A percentile compares a stretch with the other conserved stretches of the same genome.
These are phyloP conservation scores for Pichia manshurica DNA, from an alignment of 805 yeast species.

Conservation along the genomic window DNA sequence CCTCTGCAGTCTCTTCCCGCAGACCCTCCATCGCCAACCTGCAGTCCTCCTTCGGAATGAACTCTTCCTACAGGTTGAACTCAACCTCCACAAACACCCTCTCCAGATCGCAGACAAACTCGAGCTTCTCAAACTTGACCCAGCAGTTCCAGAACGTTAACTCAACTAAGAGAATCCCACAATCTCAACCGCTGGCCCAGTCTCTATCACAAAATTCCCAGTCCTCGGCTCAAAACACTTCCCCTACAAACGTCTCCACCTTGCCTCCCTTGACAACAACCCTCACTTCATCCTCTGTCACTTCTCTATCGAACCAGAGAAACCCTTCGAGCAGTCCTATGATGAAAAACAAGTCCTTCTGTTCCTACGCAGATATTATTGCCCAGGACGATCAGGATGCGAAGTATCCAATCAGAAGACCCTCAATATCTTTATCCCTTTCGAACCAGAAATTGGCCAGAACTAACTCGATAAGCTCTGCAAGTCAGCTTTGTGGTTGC, in stretches of 20 bases:
- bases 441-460: conserved; percentile 30
- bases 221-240: not conserved
- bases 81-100: conserved; percentile 15
- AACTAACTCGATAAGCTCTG: conserved; percentile 23
- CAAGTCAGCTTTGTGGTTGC: conserved; percentile 2
- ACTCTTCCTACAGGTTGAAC: conserved; percentile 12
- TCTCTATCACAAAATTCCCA: conserved; percentile 3
- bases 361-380: conserved; percentile 76
- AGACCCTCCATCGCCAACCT: conserved; percentile 12
- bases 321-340: conserved; percentile 12
- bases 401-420: conserved; percentile 46
- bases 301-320: conserved; percentile 4
- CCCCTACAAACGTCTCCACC: not conserved
- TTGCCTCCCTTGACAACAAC: conserved; percentile 10
- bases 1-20: conserved; percentile 8
- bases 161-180: conserved; percentile 6
- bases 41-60: conserved; percentile 23
- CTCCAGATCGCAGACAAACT: conserved; percentile 19
- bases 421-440: conserved; percentile 42
- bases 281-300: conserved; percentile 3
- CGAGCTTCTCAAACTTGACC: conserved; percentile 25
- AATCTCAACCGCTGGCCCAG: conserved; percentile 9
- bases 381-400: conserved; percentile 52
- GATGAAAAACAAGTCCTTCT: conserved; percentile 40
- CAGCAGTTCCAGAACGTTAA: conserved; percentile 19